These are phyloP conservation scores for Pyrenophora tritici-repentis DNA, from an alignment of 2,329 filamentous ascomycete genomes.

Conservation along the genomic window DNA sequence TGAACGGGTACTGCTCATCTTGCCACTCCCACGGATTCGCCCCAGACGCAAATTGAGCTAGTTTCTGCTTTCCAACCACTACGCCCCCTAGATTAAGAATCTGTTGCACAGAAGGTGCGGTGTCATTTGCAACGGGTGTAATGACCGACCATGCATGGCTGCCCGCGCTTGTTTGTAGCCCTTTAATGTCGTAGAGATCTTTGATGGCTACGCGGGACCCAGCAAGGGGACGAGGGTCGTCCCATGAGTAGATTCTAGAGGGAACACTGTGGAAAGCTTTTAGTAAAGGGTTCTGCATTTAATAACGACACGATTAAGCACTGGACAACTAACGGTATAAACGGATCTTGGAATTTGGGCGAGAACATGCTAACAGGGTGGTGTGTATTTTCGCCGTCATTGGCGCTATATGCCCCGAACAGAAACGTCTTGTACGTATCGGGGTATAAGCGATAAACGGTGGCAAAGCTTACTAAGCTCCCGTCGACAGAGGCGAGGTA, in stretches of 20 bases:
- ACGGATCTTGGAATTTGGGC: conserved; percentile 34
- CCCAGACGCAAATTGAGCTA: conserved; percentile 52
- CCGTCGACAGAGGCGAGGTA: conserved; percentile 27
- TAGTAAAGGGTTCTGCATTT: too few species aligned
- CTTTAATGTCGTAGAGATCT: conserved; percentile 34
- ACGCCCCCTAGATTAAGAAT: conserved; percentile 42
- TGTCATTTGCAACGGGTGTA: conserved; percentile 23
- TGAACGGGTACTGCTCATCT: conserved; percentile 49
- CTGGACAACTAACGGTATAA: conserved; percentile 41
- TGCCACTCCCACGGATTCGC: conserved; percentile 37
- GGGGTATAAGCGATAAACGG: conserved; percentile 38
- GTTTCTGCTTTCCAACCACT: conserved; percentile 60
- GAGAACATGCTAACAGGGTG: conserved; percentile 29
- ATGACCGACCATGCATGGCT: conserved; percentile 32
- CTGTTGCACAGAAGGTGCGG: conserved; percentile 31
- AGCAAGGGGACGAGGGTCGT: conserved; percentile 36
- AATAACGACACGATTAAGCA: too few species aligned
- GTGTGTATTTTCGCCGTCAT: conserved; percentile 28
- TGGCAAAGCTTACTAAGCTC: conserved; percentile 24
- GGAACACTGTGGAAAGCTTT: conserved; percentile 40
- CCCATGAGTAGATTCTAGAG: conserved; percentile 47
- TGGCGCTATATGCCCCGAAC: conserved; percentile 37
- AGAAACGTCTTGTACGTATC: conserved; percentile 40
- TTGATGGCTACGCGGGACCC: conserved; percentile 37
- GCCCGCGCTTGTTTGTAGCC: conserved; percentile 31